These are phyloP conservation scores for Colletotrichum sp. DNA, from an alignment of 2,329 filamentous ascomycete genomes.

Conservation along the genomic window DNA sequence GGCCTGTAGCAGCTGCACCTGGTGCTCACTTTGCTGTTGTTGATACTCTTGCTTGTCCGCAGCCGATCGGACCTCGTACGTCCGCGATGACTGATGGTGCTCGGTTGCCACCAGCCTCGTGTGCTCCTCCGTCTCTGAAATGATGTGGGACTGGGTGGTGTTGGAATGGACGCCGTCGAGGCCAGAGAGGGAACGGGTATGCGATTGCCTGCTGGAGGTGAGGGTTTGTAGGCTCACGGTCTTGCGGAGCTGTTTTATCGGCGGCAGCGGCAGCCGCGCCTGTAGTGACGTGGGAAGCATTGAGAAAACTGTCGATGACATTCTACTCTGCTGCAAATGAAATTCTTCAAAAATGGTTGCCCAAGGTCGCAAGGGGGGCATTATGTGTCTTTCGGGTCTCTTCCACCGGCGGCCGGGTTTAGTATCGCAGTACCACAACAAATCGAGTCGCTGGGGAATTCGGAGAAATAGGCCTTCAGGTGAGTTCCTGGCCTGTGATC, in stretches of 20 bases:
- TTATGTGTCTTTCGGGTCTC: slow-evolving; percentile 9
- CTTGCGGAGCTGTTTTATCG: slow-evolving; percentile 46
- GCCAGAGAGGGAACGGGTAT: slow-evolving; percentile 15
- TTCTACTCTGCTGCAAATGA: slow-evolving; percentile 35
- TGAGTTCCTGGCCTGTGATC: not conserved
- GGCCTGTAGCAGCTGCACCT: not conserved
- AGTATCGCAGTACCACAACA: slow-evolving; percentile 1
- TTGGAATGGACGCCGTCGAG: slow-evolving; percentile 10
- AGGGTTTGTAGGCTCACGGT: slow-evolving; percentile 37
- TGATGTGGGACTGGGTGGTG: not conserved
- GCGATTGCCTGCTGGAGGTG: slow-evolving; percentile 8
- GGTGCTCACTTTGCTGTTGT: not conserved
- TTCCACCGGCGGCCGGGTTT: not conserved
- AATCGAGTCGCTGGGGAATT: slow-evolving; percentile 1
- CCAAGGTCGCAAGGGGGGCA: slow-evolving; percentile 21
- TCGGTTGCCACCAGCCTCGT: slow-evolving; percentile 13
- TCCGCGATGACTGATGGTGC: slow-evolving; percentile 11
- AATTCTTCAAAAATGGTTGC: slow-evolving; percentile 30
- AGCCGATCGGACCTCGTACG: not conserved
- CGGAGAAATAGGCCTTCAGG: slow-evolving; percentile 3
- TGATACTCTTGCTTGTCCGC: slow-evolving; percentile 2
- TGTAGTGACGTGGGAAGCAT: slow-evolving; percentile 59
- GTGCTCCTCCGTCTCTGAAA: slow-evolving; percentile 19
- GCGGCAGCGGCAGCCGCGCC: slow-evolving; percentile 54
- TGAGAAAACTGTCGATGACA: slow-evolving; percentile 54